Evolutionary conservation across 1,284 basidiomycete species (phyloP).

Genomic region (Leccinum variabile): DNA sequence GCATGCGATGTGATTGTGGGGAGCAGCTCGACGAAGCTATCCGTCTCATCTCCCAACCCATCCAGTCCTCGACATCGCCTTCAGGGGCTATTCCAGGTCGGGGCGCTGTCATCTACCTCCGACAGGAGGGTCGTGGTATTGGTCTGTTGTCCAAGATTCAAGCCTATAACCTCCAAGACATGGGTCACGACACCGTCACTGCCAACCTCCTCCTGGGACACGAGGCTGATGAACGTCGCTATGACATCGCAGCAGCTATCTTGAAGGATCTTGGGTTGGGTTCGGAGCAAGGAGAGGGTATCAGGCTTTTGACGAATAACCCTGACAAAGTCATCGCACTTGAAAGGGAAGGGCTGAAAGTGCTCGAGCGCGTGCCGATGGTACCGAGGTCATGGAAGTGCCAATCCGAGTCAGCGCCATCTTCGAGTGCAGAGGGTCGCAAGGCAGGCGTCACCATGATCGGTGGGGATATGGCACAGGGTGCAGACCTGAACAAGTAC

Average conservation of each 20-base stretch:
- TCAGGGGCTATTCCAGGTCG: constrained; percentile 65
- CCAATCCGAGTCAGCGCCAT: constrained; percentile 21
- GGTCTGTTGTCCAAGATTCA: constrained; percentile 94
- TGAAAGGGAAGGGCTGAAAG: constrained; percentile 77
- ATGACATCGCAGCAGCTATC: constrained; percentile 90
- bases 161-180: constrained; percentile 97
- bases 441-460: constrained; percentile 80
- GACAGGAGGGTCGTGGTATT: constrained; percentile 99
- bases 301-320: constrained; percentile 94
- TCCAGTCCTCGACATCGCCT: constrained; percentile 39
- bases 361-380: constrained; percentile 91
- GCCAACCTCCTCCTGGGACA: constrained; percentile 97
- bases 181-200: constrained; percentile 97
- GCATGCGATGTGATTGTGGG: constrained; percentile 98
- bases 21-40: constrained; percentile 98
- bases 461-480: constrained; percentile 77
- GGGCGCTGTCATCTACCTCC: constrained; percentile 95
- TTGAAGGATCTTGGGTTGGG: constrained; percentile 85
- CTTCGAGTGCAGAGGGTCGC: constrained; percentile 39
- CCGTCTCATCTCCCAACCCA: constrained; percentile 83
- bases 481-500: constrained; percentile 93
- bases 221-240: constrained; percentile 91
- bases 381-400: constrained; percentile 85
- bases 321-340: constrained; percentile 95
- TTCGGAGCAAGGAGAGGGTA: constrained; percentile 54